These are phyloP conservation scores for Potentilla sterilis DNA, from an alignment of 306 rosid genomes.

Conservation along the genomic window DNA sequence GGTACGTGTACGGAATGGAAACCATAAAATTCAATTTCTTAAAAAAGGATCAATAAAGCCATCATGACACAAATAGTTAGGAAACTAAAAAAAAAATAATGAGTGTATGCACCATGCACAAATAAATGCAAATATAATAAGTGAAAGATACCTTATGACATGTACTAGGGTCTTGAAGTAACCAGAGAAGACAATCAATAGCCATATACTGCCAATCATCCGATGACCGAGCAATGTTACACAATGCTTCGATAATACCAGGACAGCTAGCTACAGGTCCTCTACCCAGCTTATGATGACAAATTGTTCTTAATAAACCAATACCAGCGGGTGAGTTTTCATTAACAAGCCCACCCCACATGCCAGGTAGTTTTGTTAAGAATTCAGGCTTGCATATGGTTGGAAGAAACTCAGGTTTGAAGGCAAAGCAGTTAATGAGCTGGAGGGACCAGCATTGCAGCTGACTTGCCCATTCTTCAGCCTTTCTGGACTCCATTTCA, in stretches of 20 bases:
- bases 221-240: constrained; percentile 85
- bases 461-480: constrained; percentile 99
- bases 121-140: constrained; percentile 7
- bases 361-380: constrained; percentile 75
- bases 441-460: constrained; percentile 99
- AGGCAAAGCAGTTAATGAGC: constrained; percentile 94
- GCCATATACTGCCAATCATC: constrained; percentile 99
- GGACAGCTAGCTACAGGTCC: constrained; percentile 88
- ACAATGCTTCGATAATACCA: constrained; percentile 78
- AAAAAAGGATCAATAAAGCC: not conserved
- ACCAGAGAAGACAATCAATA: constrained; percentile 93
- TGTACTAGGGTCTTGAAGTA: constrained; percentile 87
- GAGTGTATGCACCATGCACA: not conserved
- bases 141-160: constrained; percentile 70
- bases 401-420: constrained; percentile 90
- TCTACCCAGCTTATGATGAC: constrained; percentile 96
- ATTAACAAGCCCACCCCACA: constrained; percentile 99
- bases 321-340: constrained; percentile 98
- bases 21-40: not conserved
- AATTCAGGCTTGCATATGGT: constrained; percentile 91
- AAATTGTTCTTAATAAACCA: constrained; percentile 86
- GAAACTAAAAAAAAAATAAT: not conserved
- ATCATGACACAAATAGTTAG: not conserved
- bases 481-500: constrained; percentile 99
- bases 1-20: not conserved